Evolutionary conservation across 257 asterid species (phyloP).

Genomic region (Leptodermis oblonga): DNA sequence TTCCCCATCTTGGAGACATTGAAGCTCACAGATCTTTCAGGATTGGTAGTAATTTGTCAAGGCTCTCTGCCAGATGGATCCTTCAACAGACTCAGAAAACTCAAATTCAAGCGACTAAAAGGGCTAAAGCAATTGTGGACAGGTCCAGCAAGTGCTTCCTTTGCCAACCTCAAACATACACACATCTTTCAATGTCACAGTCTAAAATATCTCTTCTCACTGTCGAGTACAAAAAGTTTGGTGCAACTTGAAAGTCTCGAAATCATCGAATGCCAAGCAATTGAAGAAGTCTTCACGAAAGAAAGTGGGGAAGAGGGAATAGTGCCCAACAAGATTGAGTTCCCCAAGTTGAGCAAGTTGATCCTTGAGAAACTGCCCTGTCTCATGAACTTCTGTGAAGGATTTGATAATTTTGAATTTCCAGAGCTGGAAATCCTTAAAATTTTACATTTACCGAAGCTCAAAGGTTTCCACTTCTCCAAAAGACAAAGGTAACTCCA

Average conservation of each 20-base stretch:
- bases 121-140: neutral
- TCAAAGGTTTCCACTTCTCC: neutral
- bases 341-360: neutral
- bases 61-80: neutral
- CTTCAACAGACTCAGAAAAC: constrained; percentile 1
- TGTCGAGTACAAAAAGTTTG: neutral
- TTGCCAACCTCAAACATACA: neutral
- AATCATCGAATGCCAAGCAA: neutral
- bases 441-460: neutral
- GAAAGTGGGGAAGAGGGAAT: neutral
- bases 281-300: neutral
- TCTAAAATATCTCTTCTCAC: neutral
- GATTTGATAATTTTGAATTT: neutral
- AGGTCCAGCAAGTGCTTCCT: neutral
- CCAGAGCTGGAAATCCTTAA: neutral
- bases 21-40: neutral
- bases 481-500: neutral
- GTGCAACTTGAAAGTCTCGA: neutral
- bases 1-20: constrained; percentile 4
- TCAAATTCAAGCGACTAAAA: neutral
- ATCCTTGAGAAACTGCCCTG: neutral
- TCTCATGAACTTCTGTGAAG: neutral
- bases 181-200: neutral
- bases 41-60: neutral
- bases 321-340: neutral